Evolutionary conservation across 805 yeast genomes (phyloP).

Genomic region (Nakazawaea wickerhamii): DNA sequence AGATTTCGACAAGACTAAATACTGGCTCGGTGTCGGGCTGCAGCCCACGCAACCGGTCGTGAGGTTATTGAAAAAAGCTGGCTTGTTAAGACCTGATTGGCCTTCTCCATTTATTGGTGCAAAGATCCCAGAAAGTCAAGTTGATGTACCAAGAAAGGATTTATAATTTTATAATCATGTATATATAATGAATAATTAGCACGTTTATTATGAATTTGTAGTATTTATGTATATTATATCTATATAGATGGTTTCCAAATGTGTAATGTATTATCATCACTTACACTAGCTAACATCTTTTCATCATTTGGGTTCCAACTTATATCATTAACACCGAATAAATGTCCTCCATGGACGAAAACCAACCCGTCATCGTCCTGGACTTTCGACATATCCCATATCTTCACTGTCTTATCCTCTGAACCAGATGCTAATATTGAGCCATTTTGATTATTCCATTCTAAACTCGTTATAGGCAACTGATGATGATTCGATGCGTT

Average conservation of each 20-base stretch:
- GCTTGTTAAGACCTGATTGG: constrained; percentile 58
- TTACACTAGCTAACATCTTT: constrained; percentile 68
- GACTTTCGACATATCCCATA: constrained; percentile 47
- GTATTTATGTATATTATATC: not conserved
- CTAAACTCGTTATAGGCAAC: constrained; percentile 56
- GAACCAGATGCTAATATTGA: constrained; percentile 61
- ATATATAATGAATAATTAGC: not conserved
- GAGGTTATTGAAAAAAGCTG: constrained; percentile 71
- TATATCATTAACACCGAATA: constrained; percentile 79
- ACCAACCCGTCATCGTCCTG: constrained; percentile 26
- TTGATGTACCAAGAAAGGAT: constrained; percentile 13
- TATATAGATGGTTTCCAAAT: constrained; percentile 62
- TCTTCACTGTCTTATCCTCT: constrained; percentile 55
- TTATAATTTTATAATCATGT: not conserved
- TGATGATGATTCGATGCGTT: too few species aligned
- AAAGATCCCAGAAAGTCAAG: constrained; percentile 18
- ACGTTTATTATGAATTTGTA: not conserved
- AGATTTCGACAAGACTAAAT: constrained; percentile 85
- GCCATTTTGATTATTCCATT: constrained; percentile 63
- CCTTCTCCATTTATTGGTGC: constrained; percentile 38
- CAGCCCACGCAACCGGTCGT: constrained; percentile 83
- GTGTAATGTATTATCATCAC: constrained; percentile 84
- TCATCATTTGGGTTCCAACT: constrained; percentile 75
- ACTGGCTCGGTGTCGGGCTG: constrained; percentile 98
- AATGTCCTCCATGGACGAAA: constrained; percentile 82